Evolutionary conservation across 2,329 filamentous ascomycete species (phyloP), one percentile per base, ranked within the genome.

Genomic region (Cylindrodendrum hubeiense): DNA sequence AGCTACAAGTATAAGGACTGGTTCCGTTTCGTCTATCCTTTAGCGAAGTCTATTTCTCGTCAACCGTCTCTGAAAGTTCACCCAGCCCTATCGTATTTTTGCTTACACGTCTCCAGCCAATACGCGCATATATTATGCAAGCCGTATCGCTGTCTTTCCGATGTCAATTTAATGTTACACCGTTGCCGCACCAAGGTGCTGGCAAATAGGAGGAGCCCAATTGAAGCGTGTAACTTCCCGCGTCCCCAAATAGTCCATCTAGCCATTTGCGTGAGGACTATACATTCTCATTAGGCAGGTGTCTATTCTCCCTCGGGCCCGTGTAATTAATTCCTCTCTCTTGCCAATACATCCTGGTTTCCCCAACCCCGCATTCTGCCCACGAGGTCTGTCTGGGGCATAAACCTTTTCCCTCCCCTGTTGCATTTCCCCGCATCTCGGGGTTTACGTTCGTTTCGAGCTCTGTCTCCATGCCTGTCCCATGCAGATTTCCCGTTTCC

Each of bases 391-490:
- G 37, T 13, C 15, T 34, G 33, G 52, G 19, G 46, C 44, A 51
- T 49, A 49, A 62, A 59, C 47, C 52, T 33, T 59, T 58, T 63
- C 41, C 49, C 37, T 43, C 60, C 52, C 60, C 49, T 54, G 54
- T 41, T 12, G 19, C 8, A 3, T 21, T 59, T 43, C 54, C 60
- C 60, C 60, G 49, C 60, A 49, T 49, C 24, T 34, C 33, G 49
- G 34, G 19, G n/a, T 15, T 26, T 28, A 21, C 50, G 54, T 54
- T 53, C 53, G 39, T 33, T 33, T 59, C 17, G 17, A 34, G 49
- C 30, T 21, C 17, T 33, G 4, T 22, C 5, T 46, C 53, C 59
- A n/a, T n/a, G 37, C 34, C 12, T 7, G 15, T 39, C 46, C 46
- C 37, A 19, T 30, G 53, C 46, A 37, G 3, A 7, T 4, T 63